Conservation (phyloP, 768 basidiomycete species). For the Leucogyrophana mollusca region DNA sequence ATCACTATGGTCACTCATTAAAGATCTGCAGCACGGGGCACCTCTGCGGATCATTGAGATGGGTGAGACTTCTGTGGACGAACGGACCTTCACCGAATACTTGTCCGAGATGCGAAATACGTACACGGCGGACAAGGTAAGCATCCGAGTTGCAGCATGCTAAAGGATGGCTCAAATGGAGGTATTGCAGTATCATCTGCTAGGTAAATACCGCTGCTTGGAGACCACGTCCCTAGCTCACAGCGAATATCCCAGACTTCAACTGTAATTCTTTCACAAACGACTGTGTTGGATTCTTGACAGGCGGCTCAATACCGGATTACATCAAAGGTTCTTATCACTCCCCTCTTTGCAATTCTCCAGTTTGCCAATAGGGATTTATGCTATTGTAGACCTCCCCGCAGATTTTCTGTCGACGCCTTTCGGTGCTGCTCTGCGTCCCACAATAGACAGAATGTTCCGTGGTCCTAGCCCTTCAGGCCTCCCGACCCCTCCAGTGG, state of each 20-base stretch:
- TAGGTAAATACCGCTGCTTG: slow-evolving; percentile 46
- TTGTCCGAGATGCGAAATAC: slow-evolving; percentile 68
- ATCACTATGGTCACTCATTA: not conserved
- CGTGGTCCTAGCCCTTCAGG: slow-evolving; percentile 37
- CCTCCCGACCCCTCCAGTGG: slow-evolving; percentile 29
- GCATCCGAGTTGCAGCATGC: slow-evolving; percentile 17
- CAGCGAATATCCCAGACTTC: slow-evolving; percentile 55
- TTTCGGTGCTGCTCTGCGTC: slow-evolving; percentile 81
- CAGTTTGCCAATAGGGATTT: not conserved
- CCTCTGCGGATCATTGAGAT: slow-evolving; percentile 72
- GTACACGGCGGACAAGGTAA: slow-evolving; percentile 88
- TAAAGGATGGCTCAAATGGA: too few species aligned
- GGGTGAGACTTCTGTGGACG: slow-evolving; percentile 78
- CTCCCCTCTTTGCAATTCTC: not conserved
- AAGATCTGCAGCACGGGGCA: slow-evolving; percentile 71
- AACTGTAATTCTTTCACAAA: slow-evolving; percentile 96
- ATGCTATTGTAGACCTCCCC: slow-evolving; percentile 54
- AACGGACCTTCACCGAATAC: slow-evolving; percentile 86
- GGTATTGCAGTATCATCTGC: slow-evolving; percentile 70
- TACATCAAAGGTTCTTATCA: slow-evolving; percentile 68
- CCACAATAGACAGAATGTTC: slow-evolving; percentile 92
- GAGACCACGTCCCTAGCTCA: not conserved
- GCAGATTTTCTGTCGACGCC: slow-evolving; percentile 87
- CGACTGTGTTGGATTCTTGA: slow-evolving; percentile 84
- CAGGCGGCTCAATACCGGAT: slow-evolving; percentile 74